Evolutionary conservation across 768 basidiomycete genomes (phyloP), one percentile per base, ranked within the genome.

Genomic region (Nevesoporus exiguus): DNA sequence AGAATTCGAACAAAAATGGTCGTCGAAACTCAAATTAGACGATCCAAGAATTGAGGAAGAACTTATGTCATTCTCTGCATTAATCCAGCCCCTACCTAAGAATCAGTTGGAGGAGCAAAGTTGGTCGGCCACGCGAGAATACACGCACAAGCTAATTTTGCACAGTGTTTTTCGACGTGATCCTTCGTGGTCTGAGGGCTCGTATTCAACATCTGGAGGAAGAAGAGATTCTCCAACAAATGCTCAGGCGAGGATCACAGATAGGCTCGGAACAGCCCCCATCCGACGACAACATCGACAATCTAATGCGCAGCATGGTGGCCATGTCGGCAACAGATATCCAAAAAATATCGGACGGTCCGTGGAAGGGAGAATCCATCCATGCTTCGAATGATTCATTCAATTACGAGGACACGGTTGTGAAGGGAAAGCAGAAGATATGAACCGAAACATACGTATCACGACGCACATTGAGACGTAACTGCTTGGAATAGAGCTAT

Each of bases 281-380:
- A 5, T 73, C 71, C 11, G 63, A 73, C 17, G 59, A 67, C 39
- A 69, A 74, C 48, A 60, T 79, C 42, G 75, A 76, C 54, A 61
- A 53, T 8, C 66, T 79, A 55, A 74, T 79, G 73, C 69, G 65
- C 31, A 72, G 69, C 49, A 71, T 79, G 66, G 71, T 78, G 69
- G 25, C 49, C 29, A 59, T 59, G 37, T 59, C 70, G n/a, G 54
- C 63, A 22, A 30, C 30, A 48, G 53, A 60, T 49, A 33, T 22
- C 15, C 55, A 40, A 7, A 56, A 54, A n/a, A n/a, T 62, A 52
- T 57, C 57, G 21, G 60, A 71, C 17, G 69, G 69, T 2, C 69
- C 69, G 47, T 71, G 69, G 71, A 71, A 67, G 37, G 61, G 55
- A 47, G 46, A 42, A 43, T 31, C 50, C 11, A 39, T 10, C 30